These are phyloP conservation scores for Eutrema heterophyllum DNA, from an alignment of 345 rosid genomes.

Conservation along the genomic window DNA sequence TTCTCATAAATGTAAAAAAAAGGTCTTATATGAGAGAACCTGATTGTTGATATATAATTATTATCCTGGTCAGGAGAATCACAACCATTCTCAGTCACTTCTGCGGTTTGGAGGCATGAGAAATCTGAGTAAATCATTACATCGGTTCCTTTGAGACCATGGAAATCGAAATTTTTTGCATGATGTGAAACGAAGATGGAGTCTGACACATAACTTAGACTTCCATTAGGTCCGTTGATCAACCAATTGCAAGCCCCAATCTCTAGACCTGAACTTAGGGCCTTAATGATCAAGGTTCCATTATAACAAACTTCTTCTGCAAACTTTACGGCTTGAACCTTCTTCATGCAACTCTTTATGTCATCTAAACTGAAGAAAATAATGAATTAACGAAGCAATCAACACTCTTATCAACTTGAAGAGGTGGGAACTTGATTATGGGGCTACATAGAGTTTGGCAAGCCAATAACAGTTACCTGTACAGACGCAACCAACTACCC, in stretches of 20 bases:
- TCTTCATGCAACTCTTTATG: constrained; percentile 57
- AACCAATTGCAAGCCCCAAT: constrained; percentile 92
- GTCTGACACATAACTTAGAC: constrained; percentile 48
- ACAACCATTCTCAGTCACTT: constrained; percentile 31
- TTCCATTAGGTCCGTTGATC: constrained; percentile 48
- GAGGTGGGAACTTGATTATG: background rate
- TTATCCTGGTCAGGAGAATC: constrained; percentile 11
- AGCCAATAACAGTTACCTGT: constrained; percentile 47
- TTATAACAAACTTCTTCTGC: constrained; percentile 80
- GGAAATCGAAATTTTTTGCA: constrained; percentile 56
- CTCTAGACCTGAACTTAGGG: constrained; percentile 80
- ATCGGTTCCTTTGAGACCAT: constrained; percentile 48
- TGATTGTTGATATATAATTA: constrained; percentile 31
- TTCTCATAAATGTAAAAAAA: background rate
- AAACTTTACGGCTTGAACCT: constrained; percentile 57
- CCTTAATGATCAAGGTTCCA: constrained; percentile 58
- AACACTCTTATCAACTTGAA: background rate
- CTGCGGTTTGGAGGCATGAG: constrained; percentile 33
- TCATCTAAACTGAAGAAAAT: constrained; percentile 55
- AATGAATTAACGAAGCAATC: background rate
- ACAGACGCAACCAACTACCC: constrained; percentile 83
- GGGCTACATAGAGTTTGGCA: background rate
- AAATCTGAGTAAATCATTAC: constrained; percentile 61
- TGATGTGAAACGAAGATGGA: constrained; percentile 55
- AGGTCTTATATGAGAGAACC: constrained; percentile 33